These are phyloP conservation scores for Sclerotinia borealis DNA, from an alignment of 2,329 filamentous ascomycete genomes.

Conservation along the genomic window DNA sequence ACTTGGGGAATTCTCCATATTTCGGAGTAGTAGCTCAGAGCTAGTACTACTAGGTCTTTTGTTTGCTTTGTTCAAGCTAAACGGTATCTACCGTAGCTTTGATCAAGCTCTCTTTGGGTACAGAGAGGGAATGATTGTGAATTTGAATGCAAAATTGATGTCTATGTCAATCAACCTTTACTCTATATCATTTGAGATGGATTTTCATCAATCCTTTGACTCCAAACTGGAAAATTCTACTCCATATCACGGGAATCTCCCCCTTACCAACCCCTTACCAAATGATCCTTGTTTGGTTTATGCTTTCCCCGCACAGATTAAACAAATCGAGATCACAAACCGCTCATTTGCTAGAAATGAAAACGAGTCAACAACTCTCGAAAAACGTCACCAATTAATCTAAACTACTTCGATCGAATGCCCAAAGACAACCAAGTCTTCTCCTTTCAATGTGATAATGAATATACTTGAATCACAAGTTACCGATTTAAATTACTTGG, in stretches of 20 bases:
- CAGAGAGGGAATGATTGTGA: background rate
- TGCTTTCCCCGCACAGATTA: background rate
- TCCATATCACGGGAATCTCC: background rate
- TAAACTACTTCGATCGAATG: background rate
- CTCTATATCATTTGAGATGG: background rate
- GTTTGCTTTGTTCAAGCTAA: background rate
- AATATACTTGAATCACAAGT: slow-evolving; percentile 33
- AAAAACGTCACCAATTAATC: background rate
- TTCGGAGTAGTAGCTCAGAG: background rate
- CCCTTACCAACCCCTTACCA: background rate
- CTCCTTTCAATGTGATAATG: slow-evolving; percentile 27
- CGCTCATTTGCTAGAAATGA: background rate
- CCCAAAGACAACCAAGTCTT: background rate
- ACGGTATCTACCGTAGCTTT: background rate
- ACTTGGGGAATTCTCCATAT: background rate
- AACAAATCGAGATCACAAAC: background rate
- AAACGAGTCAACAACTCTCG: background rate
- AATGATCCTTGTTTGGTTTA: background rate
- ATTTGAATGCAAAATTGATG: background rate
- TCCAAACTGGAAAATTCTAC: background rate
- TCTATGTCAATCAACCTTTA: background rate
- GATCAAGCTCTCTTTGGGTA: too few species aligned
- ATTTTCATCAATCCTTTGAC: background rate
- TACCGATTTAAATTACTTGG: slow-evolving; percentile 30
- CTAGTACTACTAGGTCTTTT: too few species aligned